These are phyloP conservation scores for Trypanosoma caninum DNA, from an alignment of 208 protist genomes.

Conservation along the genomic window DNA sequence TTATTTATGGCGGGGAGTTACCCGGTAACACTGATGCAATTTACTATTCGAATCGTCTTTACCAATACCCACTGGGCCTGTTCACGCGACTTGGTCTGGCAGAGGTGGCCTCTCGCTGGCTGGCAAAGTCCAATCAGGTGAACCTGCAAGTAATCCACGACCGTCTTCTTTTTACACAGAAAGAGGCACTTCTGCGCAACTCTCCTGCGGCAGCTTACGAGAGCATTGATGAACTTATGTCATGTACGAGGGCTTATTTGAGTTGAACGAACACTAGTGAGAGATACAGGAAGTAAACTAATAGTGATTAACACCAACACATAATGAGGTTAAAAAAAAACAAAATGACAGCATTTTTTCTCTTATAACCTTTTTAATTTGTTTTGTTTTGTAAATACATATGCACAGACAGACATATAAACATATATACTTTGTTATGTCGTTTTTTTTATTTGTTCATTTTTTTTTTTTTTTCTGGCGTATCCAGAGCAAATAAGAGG, in stretches of 20 bases:
- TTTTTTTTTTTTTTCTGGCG: too few relatives aligned
- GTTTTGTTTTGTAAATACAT: too few relatives aligned
- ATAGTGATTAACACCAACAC: too few relatives aligned
- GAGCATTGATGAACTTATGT: conserved; percentile 16
- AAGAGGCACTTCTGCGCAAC: background rate
- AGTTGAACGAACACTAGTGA: background rate
- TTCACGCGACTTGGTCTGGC: conserved; percentile 37
- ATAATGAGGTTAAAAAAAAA: too few relatives aligned
- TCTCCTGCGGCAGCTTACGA: background rate
- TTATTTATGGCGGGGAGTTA: conserved; percentile 68
- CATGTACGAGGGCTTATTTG: conserved; percentile 3
- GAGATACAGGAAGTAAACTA: background rate
- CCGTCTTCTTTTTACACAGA: background rate
- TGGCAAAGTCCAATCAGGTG: conserved; percentile 20
- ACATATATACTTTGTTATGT: too few relatives aligned
- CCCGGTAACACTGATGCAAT: conserved; percentile 18
- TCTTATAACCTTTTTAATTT: too few relatives aligned
- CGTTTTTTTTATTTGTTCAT: too few relatives aligned
- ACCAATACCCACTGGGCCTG: conserved; percentile 49
- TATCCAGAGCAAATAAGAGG: too few relatives aligned
- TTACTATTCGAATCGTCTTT: conserved; percentile 54
- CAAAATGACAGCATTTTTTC: too few relatives aligned
- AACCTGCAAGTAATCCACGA: conserved; percentile 14
- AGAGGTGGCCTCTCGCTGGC: conserved; percentile 49
- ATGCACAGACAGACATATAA: too few relatives aligned